phyloP scores from a whole-genome alignment of 2,329 filamentous ascomycete genomes.

The Monosporascus sp. region DNA sequence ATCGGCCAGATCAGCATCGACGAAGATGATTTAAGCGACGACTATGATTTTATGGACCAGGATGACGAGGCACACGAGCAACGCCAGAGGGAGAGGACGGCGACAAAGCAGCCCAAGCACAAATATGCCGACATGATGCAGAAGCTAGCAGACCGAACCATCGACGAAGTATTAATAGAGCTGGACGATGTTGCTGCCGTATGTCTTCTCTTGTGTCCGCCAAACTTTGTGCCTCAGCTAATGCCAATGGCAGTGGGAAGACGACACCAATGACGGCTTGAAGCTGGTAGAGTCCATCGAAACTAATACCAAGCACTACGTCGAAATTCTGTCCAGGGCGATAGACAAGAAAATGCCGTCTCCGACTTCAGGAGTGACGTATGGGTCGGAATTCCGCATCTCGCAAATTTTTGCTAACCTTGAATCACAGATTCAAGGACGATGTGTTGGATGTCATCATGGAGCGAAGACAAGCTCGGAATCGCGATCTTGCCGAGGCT shows the following conservation, averaged over 20 bases:
- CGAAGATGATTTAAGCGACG: slow-evolving; percentile 80
- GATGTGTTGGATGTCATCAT: slow-evolving; percentile 96
- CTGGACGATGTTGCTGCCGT: slow-evolving; percentile 80
- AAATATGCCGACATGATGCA: slow-evolving; percentile 91
- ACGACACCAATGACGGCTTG: slow-evolving; percentile 60
- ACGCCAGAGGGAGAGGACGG: slow-evolving; percentile 44
- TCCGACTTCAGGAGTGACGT: slow-evolving; percentile 73
- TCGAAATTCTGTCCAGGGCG: slow-evolving; percentile 83
- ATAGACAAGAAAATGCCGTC: slow-evolving; percentile 82
- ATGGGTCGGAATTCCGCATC: slow-evolving; percentile 26
- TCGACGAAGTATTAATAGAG: slow-evolving; percentile 76
- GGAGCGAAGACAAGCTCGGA: slow-evolving; percentile 81
- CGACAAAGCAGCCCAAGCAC: slow-evolving; percentile 55
- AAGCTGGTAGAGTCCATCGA: slow-evolving; percentile 80
- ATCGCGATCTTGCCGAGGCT: slow-evolving; percentile 67
- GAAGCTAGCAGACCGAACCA: slow-evolving; percentile 74
- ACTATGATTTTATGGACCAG: slow-evolving; percentile 91
- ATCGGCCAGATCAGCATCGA: slow-evolving; percentile 81
- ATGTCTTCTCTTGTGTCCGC: slow-evolving; percentile 24
- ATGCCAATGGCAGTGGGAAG: slow-evolving; percentile 61
- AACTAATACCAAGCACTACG: slow-evolving; percentile 89
- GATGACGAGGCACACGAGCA: slow-evolving; percentile 55
- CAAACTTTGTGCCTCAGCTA: slow-evolving; percentile 1
- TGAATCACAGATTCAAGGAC: slow-evolving; percentile 74
- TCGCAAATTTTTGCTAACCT: slow-evolving; percentile 21